Conservation (phyloP, 345 rosid species). For the Eucalyptus marginata region DNA sequence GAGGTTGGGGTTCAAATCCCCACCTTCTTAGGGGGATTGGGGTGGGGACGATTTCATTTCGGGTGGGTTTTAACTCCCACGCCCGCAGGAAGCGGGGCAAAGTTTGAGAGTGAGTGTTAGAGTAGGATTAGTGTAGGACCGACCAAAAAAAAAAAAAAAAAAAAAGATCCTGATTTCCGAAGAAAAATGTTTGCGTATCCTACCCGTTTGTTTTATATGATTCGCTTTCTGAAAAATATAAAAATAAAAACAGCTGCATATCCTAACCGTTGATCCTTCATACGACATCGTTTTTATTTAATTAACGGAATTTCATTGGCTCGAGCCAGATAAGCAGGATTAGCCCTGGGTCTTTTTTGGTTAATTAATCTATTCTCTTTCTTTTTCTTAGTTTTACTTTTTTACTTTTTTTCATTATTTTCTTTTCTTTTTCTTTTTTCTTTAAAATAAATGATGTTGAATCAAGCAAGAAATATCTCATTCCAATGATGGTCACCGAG, state of each 20-base stretch:
- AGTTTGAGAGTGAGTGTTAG: too few species aligned
- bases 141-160: too few species aligned
- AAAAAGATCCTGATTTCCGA: neutral
- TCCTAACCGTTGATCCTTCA: neutral
- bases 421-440: neutral
- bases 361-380: neutral
- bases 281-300: neutral
- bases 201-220: neutral
- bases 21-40: too few species aligned
- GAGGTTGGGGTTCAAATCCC: too few species aligned
- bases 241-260: neutral
- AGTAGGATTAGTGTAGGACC: too few species aligned
- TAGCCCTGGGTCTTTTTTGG: neutral
- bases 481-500: rapidly evolving
- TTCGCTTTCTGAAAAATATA: neutral
- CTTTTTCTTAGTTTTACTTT: neutral
- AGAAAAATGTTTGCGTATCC: too few species aligned
- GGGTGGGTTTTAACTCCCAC: too few species aligned
- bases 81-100: too few species aligned
- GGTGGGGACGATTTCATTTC: too few species aligned
- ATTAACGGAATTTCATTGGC: neutral
- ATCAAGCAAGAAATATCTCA: too few species aligned
- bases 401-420: neutral
- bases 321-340: too few species aligned
- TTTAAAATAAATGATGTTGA: rapidly evolving